A percentile compares a stretch with the other conserved stretches of the same genome.
Evolutionary conservation across 176 grass and related monocot species (phyloP).

Genomic region (Miscanthus lutarioriparius): DNA sequence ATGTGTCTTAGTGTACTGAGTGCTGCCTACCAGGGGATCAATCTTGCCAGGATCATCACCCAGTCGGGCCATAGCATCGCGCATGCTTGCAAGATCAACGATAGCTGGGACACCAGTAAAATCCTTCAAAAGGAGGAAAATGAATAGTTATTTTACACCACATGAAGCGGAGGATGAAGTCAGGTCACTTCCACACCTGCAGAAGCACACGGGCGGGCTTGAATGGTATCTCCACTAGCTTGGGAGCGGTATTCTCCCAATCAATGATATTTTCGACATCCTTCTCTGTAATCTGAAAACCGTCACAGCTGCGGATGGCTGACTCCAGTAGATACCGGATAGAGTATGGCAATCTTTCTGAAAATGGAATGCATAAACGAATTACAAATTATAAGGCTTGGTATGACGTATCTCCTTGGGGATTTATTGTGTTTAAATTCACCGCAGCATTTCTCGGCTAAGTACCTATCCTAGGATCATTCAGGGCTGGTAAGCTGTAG

Average conservation of each 20-base stretch:
- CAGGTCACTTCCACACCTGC: background rate
- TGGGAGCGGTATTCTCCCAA: constrained; percentile 24
- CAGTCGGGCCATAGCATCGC: constrained; percentile 10
- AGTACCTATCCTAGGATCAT: constrained; percentile 18
- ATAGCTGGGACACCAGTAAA: constrained; percentile 15
- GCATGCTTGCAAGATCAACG: constrained; percentile 24
- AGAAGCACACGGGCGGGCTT: constrained; percentile 22
- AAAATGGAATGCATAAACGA: background rate
- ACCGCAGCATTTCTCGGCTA: background rate
- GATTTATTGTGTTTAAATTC: background rate
- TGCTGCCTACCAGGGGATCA: constrained; percentile 8
- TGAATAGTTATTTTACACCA: background rate
- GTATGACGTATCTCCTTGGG: background rate
- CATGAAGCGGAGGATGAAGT: background rate
- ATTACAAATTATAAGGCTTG: background rate
- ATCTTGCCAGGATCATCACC: constrained; percentile 14
- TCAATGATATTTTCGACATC: constrained; percentile 13
- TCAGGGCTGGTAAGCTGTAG: constrained; percentile 13
- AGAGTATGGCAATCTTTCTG: constrained; percentile 24
- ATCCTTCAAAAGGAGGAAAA: background rate
- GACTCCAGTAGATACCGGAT: constrained; percentile 17
- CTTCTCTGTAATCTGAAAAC: too few relatives aligned
- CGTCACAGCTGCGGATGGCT: constrained; percentile 15
- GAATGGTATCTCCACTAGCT: constrained; percentile 14
- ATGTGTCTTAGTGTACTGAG: background rate